Evolutionary conservation across 805 yeast species (phyloP).

Genomic region (Isabelozyma heimii): DNA sequence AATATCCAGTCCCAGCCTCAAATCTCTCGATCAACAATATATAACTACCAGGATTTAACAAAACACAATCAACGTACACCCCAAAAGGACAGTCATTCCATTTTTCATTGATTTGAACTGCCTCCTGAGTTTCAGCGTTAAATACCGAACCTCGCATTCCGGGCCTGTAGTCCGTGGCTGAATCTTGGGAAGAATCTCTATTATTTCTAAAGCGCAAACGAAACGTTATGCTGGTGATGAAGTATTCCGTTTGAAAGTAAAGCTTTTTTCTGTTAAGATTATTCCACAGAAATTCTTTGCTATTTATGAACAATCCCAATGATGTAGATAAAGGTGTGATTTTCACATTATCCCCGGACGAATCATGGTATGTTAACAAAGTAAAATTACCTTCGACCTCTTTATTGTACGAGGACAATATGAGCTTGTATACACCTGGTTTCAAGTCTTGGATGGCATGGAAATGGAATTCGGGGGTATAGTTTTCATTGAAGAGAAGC

Average conservation of each 20-base stretch:
- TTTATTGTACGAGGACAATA: conserved; percentile 46
- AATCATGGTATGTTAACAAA: conserved; percentile 25
- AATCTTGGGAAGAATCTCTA: conserved; percentile 6
- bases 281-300: conserved; percentile 34
- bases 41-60: conserved; percentile 26
- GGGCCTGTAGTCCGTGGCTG: conserved; percentile 39
- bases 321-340: conserved; percentile 18
- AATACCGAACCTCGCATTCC: conserved; percentile 46
- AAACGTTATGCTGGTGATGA: conserved; percentile 18
- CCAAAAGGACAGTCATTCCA: conserved; percentile 48
- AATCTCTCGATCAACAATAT: conserved; percentile 48
- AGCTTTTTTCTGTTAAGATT: conserved; percentile 37
- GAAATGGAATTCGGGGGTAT: conserved; percentile 20
- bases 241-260: conserved; percentile 17
- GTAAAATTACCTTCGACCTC: conserved; percentile 24
- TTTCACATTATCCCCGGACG: conserved; percentile 1
- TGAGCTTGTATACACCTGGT: conserved; percentile 41
- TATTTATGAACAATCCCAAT: conserved; percentile 33
- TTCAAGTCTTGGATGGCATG: conserved; percentile 14
- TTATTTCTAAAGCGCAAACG: conserved; percentile 21
- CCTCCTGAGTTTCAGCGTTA: conserved; percentile 18
- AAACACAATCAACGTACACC: conserved; percentile 30
- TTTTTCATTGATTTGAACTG: conserved; percentile 30
- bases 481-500: conserved; percentile 33
- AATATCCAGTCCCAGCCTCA: conserved; percentile 43